Conservation (phyloP, 2,329 filamentous ascomycete species). For the Ceratocystiopsis brevicomis region DNA sequence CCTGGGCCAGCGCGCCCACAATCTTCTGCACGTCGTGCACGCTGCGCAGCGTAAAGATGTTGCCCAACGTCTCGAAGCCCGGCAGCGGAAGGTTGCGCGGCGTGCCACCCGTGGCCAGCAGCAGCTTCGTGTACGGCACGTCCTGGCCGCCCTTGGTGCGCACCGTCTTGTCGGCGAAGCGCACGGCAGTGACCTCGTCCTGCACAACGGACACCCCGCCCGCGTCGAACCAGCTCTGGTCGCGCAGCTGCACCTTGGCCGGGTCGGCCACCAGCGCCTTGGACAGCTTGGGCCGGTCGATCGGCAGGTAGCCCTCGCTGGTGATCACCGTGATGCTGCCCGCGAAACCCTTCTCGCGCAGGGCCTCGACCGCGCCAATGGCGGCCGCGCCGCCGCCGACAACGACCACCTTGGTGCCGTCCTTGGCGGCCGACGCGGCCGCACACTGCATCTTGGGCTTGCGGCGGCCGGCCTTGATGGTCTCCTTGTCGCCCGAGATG, state of each 20-base stretch:
- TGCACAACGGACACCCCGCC: slow-evolving; percentile 37
- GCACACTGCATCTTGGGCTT: slow-evolving; percentile 53
- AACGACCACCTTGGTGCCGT: slow-evolving; percentile 49
- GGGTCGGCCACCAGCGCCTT: slow-evolving; percentile 76
- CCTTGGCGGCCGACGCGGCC: slow-evolving; percentile 20
- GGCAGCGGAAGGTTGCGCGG: slow-evolving; percentile 58
- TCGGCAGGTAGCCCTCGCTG: slow-evolving; percentile 67
- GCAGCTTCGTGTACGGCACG: slow-evolving; percentile 68
- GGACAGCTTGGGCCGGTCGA: slow-evolving; percentile 88
- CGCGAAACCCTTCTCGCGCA: slow-evolving; percentile 63
- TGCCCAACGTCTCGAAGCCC: slow-evolving; percentile 69
- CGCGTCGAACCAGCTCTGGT: slow-evolving; percentile 56
- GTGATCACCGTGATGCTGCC: slow-evolving; percentile 70
- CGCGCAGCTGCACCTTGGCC: slow-evolving; percentile 58
- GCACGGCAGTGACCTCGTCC: slow-evolving; percentile 51
- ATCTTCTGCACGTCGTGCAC: slow-evolving; percentile 66
- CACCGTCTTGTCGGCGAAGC: slow-evolving; percentile 57
- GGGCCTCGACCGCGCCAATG: slow-evolving; percentile 61
- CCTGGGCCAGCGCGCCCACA: slow-evolving; percentile 55
- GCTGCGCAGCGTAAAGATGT: slow-evolving; percentile 70
- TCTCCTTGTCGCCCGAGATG: slow-evolving; percentile 59
- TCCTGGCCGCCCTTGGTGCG: slow-evolving; percentile 54
- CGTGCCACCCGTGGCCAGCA: slow-evolving; percentile 73
- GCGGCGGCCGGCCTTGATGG: slow-evolving; percentile 59
- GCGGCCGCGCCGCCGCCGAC: slow-evolving; percentile 77